phyloP scores from a whole-genome alignment of 306 rosid species.

The Purshia tridentata region DNA sequence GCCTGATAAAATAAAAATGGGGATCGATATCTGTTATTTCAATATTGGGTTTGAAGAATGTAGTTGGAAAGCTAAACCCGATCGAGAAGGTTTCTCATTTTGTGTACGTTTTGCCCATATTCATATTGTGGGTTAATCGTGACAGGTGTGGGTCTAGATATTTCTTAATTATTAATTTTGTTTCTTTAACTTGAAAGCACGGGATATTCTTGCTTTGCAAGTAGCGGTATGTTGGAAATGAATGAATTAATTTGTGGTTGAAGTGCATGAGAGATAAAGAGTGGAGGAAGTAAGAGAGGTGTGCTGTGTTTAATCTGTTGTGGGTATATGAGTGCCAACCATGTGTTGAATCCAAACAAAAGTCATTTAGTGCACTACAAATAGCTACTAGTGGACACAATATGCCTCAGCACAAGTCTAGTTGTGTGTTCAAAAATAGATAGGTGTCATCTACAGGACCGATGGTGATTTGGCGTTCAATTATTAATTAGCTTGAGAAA shows the following conservation, averaged over 20 bases:
- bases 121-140: not conserved
- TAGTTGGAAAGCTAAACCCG: not conserved
- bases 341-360: not conserved
- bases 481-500: too few species aligned
- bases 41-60: too few species aligned
- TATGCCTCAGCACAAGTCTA: not conserved
- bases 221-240: not conserved
- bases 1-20: too few species aligned
- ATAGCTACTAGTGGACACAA: not conserved
- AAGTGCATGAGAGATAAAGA: not conserved
- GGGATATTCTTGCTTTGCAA: constrained; percentile 17
- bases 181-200: constrained; percentile 14
- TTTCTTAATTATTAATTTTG: too few species aligned
- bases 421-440: too few species aligned
- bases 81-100: not conserved
- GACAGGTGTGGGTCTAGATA: not conserved
- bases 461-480: too few species aligned
- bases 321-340: not conserved
- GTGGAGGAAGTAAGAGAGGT: not conserved
- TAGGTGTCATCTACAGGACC: too few species aligned
- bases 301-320: too few species aligned
- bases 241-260: not conserved
- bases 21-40: too few species aligned
- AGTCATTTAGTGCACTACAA: not conserved
- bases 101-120: not conserved